Evolutionary conservation across 345 rosid genomes (phyloP).

Genomic region (Eucalyptus sideroxylon): DNA sequence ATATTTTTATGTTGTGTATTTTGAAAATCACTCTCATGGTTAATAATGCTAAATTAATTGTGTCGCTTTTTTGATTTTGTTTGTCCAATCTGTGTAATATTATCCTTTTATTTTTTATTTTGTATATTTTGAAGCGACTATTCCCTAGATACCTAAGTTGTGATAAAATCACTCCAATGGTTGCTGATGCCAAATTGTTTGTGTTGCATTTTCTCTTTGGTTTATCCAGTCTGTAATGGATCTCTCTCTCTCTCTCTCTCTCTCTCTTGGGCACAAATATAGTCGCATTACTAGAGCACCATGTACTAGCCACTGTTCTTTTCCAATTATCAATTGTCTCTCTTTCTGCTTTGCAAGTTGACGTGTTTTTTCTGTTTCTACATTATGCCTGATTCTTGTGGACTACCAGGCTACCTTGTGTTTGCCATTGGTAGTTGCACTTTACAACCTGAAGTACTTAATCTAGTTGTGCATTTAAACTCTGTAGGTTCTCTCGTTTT

Average conservation of each 20-base stretch:
- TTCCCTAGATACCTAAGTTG: too few species aligned
- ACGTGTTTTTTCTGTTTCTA: background rate
- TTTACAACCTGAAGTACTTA: background rate
- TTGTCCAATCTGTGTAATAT: background rate
- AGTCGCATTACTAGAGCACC: background rate
- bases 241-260: background rate
- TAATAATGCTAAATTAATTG: background rate
- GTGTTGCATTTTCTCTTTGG: background rate
- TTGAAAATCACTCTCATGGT: background rate
- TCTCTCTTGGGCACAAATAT: background rate
- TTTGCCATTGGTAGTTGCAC: background rate
- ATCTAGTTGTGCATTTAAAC: background rate
- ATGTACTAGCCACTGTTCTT: background rate
- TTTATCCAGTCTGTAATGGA: background rate
- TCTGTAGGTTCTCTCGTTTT: conserved; percentile 17
- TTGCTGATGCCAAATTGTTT: background rate
- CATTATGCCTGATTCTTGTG: background rate
- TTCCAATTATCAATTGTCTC: background rate
- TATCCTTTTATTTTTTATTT: background rate
- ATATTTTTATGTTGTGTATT: background rate
- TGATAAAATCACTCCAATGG: background rate
- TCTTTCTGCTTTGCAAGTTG: background rate
- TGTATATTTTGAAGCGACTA: background rate
- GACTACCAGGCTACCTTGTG: background rate
- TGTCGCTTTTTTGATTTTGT: background rate